Evolutionary conservation across 345 rosid species (phyloP), one percentile per base, ranked within the genome.

Genomic region (Hirschfeldia incana): DNA sequence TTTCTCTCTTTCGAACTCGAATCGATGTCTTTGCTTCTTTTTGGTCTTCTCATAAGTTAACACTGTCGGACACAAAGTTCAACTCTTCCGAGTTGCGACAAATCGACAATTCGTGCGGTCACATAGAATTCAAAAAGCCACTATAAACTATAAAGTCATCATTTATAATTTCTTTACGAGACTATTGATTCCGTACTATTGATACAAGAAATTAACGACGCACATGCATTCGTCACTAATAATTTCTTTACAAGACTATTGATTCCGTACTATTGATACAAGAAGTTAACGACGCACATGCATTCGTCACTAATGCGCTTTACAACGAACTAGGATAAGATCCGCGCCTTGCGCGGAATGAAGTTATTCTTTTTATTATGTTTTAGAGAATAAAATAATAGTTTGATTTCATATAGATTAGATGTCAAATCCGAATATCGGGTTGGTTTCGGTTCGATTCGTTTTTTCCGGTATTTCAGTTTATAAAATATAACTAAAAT

Each of bases 181-280:
- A 75, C 58, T 75, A 5, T 34, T 34, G 7, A 34, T 33, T 34
- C 37, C 37, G 37, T 34, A 34, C 37, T 29, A 29, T 34, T 34
- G 37, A 1, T 34, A 34, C 37, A 34, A 34, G 37, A 34, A 34
- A 34, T 34, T 34, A 34, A 34, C 37, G 37, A 34, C 37, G 37
- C 37, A 34, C 37, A 34, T 34, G 37, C 37, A 6, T 34, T 34
- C 37, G 37, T 30, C 51, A 17, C 4, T 17, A 29, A 29, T 59
- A 8, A 58, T 67, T 76, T 66, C 72, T 2, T 53, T 57, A 75
- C 17, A 57, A 67, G 44, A 75, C 58, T 75, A 5, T 34, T 34
- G 7, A 34, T 33, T 34, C 37, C 37, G 37, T 34, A 34, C 37
- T 29, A 29, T 34, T 34, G 37, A 1, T 34, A 34, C 37, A 34